Conservation (phyloP, 2,329 filamentous ascomycete genomes). For the Aureobasidium sp. region DNA sequence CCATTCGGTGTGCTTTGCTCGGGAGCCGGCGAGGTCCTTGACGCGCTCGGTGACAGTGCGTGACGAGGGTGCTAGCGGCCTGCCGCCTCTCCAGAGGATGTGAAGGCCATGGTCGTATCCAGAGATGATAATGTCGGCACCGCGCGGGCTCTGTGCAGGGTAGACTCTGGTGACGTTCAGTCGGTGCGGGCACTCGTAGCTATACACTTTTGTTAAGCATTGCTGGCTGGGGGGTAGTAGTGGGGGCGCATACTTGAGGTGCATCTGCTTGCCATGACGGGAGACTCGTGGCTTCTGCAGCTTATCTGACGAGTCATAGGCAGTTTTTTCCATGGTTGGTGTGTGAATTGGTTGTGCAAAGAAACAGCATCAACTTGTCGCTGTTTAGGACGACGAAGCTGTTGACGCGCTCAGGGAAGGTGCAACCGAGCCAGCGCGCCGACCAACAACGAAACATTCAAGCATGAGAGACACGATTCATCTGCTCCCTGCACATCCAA, state of each 20-base stretch:
- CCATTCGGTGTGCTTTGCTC: neutral
- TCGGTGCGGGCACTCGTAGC: slow-evolving; percentile 53
- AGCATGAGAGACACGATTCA: neutral
- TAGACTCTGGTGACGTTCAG: slow-evolving; percentile 49
- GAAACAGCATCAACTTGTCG: neutral
- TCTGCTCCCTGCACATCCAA: neutral
- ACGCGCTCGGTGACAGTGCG: slow-evolving; percentile 6
- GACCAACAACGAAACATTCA: neutral
- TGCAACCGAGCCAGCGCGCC: slow-evolving; percentile 6
- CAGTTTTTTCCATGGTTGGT: neutral
- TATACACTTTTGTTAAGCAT: slow-evolving; percentile 23
- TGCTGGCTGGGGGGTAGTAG: neutral
- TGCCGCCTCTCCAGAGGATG: slow-evolving; percentile 53
- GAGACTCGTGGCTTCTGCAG: slow-evolving; percentile 12
- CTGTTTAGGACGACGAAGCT: neutral
- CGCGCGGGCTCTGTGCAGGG: slow-evolving; percentile 50
- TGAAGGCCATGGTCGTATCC: slow-evolving; percentile 50
- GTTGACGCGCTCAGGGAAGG: slow-evolving; percentile 1
- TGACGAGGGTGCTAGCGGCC: slow-evolving; percentile 18
- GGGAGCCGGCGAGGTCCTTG: neutral
- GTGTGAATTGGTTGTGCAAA: neutral
- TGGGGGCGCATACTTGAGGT: slow-evolving; percentile 21
- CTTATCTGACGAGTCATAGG: neutral
- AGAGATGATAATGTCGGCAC: slow-evolving; percentile 53
- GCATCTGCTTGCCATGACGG: slow-evolving; percentile 20